A percentile compares a stretch with the other conserved stretches of the same genome.
Conservation (phyloP, 2,329 filamentous ascomycete species). For the Aspergillus sp. region DNA sequence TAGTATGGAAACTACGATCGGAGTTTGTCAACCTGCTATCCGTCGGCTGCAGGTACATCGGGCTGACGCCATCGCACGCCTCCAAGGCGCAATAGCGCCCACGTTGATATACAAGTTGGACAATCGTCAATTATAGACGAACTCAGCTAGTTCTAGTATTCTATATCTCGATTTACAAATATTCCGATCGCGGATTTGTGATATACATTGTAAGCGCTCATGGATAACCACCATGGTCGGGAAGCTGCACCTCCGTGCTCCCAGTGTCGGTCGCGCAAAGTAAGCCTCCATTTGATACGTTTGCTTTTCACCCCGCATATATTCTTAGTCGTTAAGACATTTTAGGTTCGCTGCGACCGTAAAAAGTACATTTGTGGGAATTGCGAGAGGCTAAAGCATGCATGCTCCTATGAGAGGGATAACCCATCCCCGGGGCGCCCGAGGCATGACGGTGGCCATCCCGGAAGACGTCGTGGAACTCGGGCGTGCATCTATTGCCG, state of each 20-base stretch:
- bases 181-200: too few species aligned
- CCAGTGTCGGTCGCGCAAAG: neutral
- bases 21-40: neutral
- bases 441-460: neutral
- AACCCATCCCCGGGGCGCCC: neutral
- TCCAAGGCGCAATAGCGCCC: neutral
- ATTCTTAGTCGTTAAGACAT: neutral
- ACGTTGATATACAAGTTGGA: neutral
- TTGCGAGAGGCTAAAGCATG: neutral
- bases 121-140: too few species aligned
- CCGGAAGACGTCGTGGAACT: neutral
- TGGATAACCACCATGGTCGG: neutral
- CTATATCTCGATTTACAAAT: neutral
- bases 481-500: neutral
- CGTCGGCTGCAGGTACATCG: neutral
- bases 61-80: neutral
- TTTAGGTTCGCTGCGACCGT: neutral
- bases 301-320: neutral
- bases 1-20: neutral
- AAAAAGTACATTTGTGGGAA: neutral
- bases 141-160: too few species aligned
- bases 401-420: neutral
- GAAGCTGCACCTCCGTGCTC: neutral
- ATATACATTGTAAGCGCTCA: neutral
- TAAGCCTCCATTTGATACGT: neutral